Base-by-base conservation (phyloP, 805 yeast genomes). In the Candida maris region DNA sequence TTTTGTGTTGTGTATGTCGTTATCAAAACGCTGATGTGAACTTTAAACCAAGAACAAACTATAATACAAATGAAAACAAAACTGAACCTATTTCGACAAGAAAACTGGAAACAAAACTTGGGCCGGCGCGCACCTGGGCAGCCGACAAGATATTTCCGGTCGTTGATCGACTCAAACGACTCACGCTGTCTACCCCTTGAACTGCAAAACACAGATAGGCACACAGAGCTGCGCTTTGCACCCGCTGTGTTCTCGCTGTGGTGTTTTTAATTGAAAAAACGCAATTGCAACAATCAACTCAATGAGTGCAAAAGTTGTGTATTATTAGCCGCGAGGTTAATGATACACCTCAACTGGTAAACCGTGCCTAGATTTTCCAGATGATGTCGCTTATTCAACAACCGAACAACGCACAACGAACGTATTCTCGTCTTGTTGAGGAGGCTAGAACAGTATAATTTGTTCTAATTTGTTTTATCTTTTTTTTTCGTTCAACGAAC, bases 231-330 rank as follows among this genome's bases (percentile, higher is more conserved):
- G n/a, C n/a, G n/a, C n/a, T n/a, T n/a, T n/a, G n/a, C n/a, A n/a
- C n/a, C 15, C 31, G 21, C 14, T 17, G 8, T 28, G 31, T 18
- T 28, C 31, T 28, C 18, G 31, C 31, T 18, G 31, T 8, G 7
- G 31, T 7, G 21, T 22, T 18, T 6, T 23, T 6, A 32, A 32
- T 13, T 30, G 34, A 30, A 30, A 32, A 20, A 32, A 22, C 32
- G 32, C 34, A 35, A 43, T 44, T 51, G 59, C 56, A 52, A 52
- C 59, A 45, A 47, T 52, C 59, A 54, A 54, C 42, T 45, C 41
- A 54, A 54, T 54, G 59, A 54, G 59, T 54, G 54, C 56, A 52
- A 51, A 16, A 18, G 12, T 13, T 9, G 21, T 21, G 31, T 28
- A 28, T 39, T 24, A 22, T 30, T 14, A 33, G 14, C 15, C 14